Evolutionary conservation across 345 rosid species (phyloP), one percentile per base, ranked within the genome.

Genomic region (Brassica juncea): DNA sequence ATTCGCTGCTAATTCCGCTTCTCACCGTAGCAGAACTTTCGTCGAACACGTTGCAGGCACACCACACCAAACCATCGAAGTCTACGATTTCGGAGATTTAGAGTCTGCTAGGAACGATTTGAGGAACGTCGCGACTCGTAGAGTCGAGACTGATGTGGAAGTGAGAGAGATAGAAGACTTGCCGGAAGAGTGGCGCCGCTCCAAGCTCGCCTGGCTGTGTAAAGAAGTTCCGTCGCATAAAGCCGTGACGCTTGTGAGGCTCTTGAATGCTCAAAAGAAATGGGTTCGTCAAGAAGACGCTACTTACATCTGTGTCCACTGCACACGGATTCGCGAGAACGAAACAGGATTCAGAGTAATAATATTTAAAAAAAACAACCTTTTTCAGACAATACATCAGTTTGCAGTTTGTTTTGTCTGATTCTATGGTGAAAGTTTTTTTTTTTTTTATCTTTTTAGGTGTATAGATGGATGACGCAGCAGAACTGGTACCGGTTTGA

Each of bases 381-480:
- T 30, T 37, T 64, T 44, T 19, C 32, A 34, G 39, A 15, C 44
- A 32, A 8, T 9, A 31, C 14, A 31, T 73, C 35, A 58, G 31
- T 66, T 67, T 60, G 15, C 15, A 15, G 2, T 11, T 10, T 70
- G 44, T 15, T 70, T 70, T 34, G 11, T 44, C 32, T 67, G 0
- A 65, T n/a, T 59, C 9, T 23, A 10, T 69, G 72, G 3, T 62
- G 6, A 74, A 80, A 69, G 58, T 64, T 77, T 73, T 62, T 0
- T 73, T 62, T 0, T 19, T 19, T 19, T 19, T 19, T 19, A 57
- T 73, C 80, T 58, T 59, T 34, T 70, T 77, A 95, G 99, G 95
- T 95, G 31, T 92, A 92, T 82, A 88, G 88, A 86, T 95, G 98
- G 98, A 95, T 91, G 98, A 85, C 86, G 84, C 87, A 87, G 81